Evolutionary conservation across 2,329 filamentous ascomycete species (phyloP), one percentile per base, ranked within the genome.

Genomic region (Penicillium sclerotigenum): DNA sequence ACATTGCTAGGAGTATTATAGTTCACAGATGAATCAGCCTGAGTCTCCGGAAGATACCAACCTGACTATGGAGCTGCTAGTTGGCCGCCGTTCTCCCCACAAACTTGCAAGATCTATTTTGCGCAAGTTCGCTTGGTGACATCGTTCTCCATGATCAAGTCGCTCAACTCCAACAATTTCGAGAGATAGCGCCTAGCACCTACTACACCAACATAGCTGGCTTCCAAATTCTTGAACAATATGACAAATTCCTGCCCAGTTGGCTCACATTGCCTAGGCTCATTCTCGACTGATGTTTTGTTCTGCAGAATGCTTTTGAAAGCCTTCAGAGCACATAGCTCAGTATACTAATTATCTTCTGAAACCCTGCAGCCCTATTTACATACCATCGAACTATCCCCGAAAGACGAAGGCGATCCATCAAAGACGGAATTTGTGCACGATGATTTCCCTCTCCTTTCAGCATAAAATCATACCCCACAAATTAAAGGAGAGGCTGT

Each of bases 221-320:
- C 8, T 26, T 24, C 11, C 14, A 16, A 4, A 14, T 22, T 20
- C 20, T 24, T 24, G 36, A 10, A 14, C 9, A 33, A 33, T 6
- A 33, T 3, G 14, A 16, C 31, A 33, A 13, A 33, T 14, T 14
- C 31, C 31, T 6, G 16, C 13, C 29, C 13, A 14, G 5, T 6
- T 33, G 5, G 13, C 5, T 7, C 13, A 41, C 16, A 10, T 6
- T 41, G 38, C 14, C n/a, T n/a, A 2, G 7, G 4, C 8, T 26
- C 4, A 4, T 41, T 22, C 38, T 26, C 14, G 37, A 68, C 66
- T 5, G 69, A 69, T 41, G 61, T 66, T 54, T 71, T 68, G 8
- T 71, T 68, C 66, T 71, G 43, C 5, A 1, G 24, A 33, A 33
- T n/a, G 34, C 11, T 18, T 38, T 29, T 40, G n/a, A 42, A 31